A percentile compares a stretch with the other conserved stretches of the same genome.
Evolutionary conservation across 768 basidiomycete species (phyloP).

Genomic region (Auriscalpium orientale): DNA sequence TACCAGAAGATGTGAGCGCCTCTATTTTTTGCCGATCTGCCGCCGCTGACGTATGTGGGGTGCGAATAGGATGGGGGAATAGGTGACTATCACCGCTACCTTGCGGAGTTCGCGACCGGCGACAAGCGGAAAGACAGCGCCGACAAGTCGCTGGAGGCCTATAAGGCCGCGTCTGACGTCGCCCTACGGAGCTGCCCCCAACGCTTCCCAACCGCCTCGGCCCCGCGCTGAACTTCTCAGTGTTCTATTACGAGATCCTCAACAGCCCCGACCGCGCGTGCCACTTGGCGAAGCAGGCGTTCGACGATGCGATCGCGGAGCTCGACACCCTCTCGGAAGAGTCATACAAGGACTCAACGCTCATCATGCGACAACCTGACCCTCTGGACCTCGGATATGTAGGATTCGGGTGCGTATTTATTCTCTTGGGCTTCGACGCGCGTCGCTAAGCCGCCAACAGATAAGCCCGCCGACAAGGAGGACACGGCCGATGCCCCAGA

Average conservation of each 20-base stretch:
- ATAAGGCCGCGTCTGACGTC: slow-evolving; percentile 97
- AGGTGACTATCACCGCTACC: slow-evolving; percentile 98
- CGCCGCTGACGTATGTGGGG: neutral
- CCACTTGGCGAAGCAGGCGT: slow-evolving; percentile 97
- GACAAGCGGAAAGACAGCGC: slow-evolving; percentile 96
- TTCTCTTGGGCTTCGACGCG: neutral
- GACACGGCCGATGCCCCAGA: slow-evolving; percentile 55
- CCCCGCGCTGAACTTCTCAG: slow-evolving; percentile 97
- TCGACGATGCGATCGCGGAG: slow-evolving; percentile 98
- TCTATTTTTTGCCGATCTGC: slow-evolving; percentile 1
- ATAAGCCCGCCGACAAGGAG: slow-evolving; percentile 72
- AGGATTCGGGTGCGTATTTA: slow-evolving; percentile 65
- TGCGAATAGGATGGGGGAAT: slow-evolving; percentile 79
- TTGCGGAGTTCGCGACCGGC: slow-evolving; percentile 96
- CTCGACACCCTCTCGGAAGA: slow-evolving; percentile 98
- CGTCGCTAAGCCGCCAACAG: slow-evolving; percentile 26
- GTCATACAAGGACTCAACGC: slow-evolving; percentile 97
- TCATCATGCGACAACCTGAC: slow-evolving; percentile 97
- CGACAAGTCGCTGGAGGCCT: slow-evolving; percentile 94
- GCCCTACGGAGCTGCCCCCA: slow-evolving; percentile 92
- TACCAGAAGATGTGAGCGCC: slow-evolving; percentile 95
- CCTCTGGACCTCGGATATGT: slow-evolving; percentile 98
- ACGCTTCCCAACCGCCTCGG: slow-evolving; percentile 98
- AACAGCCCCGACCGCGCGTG: slow-evolving; percentile 98
- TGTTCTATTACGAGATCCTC: slow-evolving; percentile 99